Conservation (phyloP, 1,284 basidiomycete genomes). For the Melampsora americana region DNA sequence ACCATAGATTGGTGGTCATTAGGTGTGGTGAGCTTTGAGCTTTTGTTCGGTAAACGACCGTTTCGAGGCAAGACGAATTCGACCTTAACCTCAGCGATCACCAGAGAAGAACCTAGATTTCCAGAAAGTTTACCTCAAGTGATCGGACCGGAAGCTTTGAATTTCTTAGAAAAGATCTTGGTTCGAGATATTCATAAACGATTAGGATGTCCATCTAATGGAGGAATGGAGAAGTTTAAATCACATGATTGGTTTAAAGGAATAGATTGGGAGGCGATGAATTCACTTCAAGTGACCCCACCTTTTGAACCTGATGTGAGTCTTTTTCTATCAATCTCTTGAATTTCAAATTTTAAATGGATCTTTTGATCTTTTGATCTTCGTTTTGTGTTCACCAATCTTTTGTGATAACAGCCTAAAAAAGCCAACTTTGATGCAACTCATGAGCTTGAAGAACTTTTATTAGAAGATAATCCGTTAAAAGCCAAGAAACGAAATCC, state of each 20-base stretch:
- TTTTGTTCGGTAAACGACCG: constrained; percentile 83
- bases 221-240: constrained; percentile 58
- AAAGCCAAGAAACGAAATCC: constrained; percentile 90
- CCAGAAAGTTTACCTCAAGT: constrained; percentile 29
- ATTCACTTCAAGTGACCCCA: constrained; percentile 72
- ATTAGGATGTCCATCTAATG: constrained; percentile 73
- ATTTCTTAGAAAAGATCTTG: constrained; percentile 62
- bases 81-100: constrained; percentile 81
- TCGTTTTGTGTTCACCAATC: too few species aligned
- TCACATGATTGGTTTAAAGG: constrained; percentile 62
- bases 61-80: constrained; percentile 88
- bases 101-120: constrained; percentile 50
- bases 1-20: constrained; percentile 96
- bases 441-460: constrained; percentile 90
- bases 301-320: constrained; percentile 89
- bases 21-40: constrained; percentile 85
- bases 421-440: constrained; percentile 99
- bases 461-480: constrained; percentile 93
- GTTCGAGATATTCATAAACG: constrained; percentile 79
- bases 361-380: constrained; percentile 46
- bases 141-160: constrained; percentile 26
- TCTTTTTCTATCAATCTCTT: constrained; percentile 47
- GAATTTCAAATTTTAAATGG: constrained; percentile 33
- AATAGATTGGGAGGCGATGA: constrained; percentile 79
- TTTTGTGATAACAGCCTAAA: constrained; percentile 68